phyloP scores from a whole-genome alignment of 2,329 filamentous ascomycete species.

The Fusarium illudens region DNA sequence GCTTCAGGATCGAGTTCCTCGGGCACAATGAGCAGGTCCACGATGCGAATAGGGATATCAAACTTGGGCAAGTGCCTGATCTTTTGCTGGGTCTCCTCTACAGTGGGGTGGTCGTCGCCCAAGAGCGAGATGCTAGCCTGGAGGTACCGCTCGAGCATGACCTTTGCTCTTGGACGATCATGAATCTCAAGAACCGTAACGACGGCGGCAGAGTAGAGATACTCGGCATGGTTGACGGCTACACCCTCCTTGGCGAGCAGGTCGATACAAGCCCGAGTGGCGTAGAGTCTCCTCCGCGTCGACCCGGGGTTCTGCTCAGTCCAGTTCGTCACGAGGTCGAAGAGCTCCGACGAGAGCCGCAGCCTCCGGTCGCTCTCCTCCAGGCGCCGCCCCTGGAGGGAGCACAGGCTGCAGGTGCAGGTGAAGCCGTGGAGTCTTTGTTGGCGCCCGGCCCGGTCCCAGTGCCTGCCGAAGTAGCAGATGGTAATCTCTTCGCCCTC shows the following conservation, averaged over 20 bases:
- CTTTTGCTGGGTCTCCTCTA: not conserved
- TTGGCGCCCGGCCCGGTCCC: not conserved
- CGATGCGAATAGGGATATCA: too few species aligned
- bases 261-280: not conserved
- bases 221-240: slow-evolving; percentile 42
- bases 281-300: not conserved
- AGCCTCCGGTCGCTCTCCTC: slow-evolving; percentile 3
- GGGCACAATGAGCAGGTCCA: too few species aligned
- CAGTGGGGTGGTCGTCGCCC: not conserved
- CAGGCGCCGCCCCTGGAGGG: not conserved
- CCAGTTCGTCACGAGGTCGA: not conserved
- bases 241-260: not conserved
- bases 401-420: slow-evolving; percentile 9
- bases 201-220: slow-evolving; percentile 46
- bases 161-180: not conserved
- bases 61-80: too few species aligned
- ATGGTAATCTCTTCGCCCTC: slow-evolving; percentile 39
- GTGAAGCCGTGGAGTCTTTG: not conserved
- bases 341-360: not conserved
- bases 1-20: not conserved
- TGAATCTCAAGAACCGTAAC: slow-evolving; percentile 23
- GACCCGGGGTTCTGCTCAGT: not conserved
- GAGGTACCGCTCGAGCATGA: not conserved
- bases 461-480: slow-evolving; percentile 12
- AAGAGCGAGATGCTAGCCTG: not conserved